Base-by-base conservation (phyloP, 495 filamentous ascomycete species). In the Penicillium fimorum region DNA sequence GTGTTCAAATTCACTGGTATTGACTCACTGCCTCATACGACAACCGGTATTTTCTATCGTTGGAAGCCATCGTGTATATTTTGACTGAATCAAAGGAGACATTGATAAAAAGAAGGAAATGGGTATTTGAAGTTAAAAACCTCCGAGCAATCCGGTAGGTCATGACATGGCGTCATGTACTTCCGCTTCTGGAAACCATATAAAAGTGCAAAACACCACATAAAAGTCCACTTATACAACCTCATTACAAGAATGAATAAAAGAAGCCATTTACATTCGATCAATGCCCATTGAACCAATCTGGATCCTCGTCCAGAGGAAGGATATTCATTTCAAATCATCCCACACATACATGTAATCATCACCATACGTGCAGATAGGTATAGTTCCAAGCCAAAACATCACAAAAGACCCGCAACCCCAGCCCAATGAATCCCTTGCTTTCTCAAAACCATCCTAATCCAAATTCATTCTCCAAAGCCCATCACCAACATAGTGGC, bases 401-500 rank as follows among this genome's bases (percentile, higher is more conserved):
- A 33, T 24, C 52, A n/a, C 35, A 29, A 27, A 47, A 38, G 33
- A 27, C 44, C 44, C 2, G 25, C 35, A 35, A 24, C 25, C 25
- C 9, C 33, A 32, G 18, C 29, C 27, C 22, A 45, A 53, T 44
- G 24, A 32, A 32, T 12, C 15, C 27, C 22, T 32, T 15, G 40
- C 12, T 12, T 53, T 27, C 25, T 18, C 18, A 41, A 48, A 20
- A 1, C 22, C 24, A 45, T 33, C 52, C 40, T 72, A 96, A 70
- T 92, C 89, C 54, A 89, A 71, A 56, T 71, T 75, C 71, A 95
- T 72, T 74, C 76, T 86, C 94, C 94, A 98, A 59, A 98, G 71
- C 51, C 93, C 94, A 83, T 98, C 94, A 7, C 95, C 94, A 44
- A 97, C 68, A 79, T 85, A 97, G 84, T 97, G 93, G 48, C 88